Evolutionary conservation across 2,329 filamentous ascomycete genomes (phyloP), one percentile per base, ranked within the genome.

Genomic region (Ophiostoma piceae): DNA sequence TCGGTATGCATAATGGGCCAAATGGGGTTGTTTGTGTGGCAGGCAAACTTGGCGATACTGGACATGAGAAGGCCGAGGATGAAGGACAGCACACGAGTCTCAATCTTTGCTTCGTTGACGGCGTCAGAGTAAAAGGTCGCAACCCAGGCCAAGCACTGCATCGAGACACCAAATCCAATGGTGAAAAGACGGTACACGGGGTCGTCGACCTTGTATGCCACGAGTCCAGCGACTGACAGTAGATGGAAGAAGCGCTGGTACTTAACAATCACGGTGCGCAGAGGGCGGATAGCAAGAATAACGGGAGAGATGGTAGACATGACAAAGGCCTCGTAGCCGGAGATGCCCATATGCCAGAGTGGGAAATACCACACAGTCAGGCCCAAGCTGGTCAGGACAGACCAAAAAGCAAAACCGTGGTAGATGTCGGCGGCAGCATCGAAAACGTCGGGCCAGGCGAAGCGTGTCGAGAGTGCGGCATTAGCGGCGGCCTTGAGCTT

Each of bases 291-390:
- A 29, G 84, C 88, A 62, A 99, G 87, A 26, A 98, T 79, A 54
- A 94, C 83, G 0, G 95, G 95, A 4, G 94, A 91, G 68, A 94
- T 79, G 3, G 92, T 94, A 67, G 86, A 87, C 88, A 98, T 90
- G 76, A 99, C 89, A 74, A 96, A 84, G 62, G 89, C 90, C 80
- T 99, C 95, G 77, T 95, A 99, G 73, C 95, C 95, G 3, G 94
- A 98, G 72, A 99, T 96, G 37, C 95, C 95, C 95, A 99, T 99
- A 78, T 97, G 88, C 95, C 95, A 99, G 12, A 99, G 86, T 16
- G 95, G 95, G 78, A 99, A 99, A 79, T 96, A 99, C 95, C 95
- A 99, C 64, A 99, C 90, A 60, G 92, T 84, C 64, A 99, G 84
- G 35, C 92, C 94, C 68, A 99, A 84, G 72, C 92, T 92, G 71